Base-by-base conservation (phyloP, 2,329 filamentous ascomycete genomes). In the Tolypocladium album region DNA sequence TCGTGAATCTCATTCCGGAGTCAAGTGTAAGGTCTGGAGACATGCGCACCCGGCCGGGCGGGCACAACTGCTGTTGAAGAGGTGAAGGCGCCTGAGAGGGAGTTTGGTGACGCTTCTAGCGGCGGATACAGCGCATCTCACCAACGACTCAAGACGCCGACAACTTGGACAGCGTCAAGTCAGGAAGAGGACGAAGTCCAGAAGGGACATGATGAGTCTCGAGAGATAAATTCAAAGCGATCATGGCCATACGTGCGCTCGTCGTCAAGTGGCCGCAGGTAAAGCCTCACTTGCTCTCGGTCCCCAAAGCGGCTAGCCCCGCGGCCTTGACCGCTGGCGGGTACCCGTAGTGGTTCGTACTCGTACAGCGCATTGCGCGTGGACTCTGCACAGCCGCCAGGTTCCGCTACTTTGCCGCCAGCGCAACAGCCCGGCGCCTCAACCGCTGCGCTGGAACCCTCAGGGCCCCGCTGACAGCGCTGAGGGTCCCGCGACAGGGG, bases 291-390 rank as follows among this genome's bases (percentile, higher is more conserved):
- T 15, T 53, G 17, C 40, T 56, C 58, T 66, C 65, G 65, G 65
- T 66, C 60, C 61, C 63, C 61, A 62, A 64, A 62, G 57, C 45
- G 65, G 64, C 59, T 66, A 62, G 62, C 42, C 45, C 36, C 13
- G 24, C 45, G 55, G 39, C 36, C 12, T 20, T 22, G 43, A 15
- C 59, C 55, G n/a, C n/a, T n/a, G n/a, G n/a, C n/a, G n/a, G n/a
- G n/a, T n/a, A n/a, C n/a, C n/a, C n/a, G n/a, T n/a, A n/a, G n/a
- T n/a, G n/a, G n/a, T n/a, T n/a, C n/a, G n/a, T 31, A 31, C 27
- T 31, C 27, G 47, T n/a, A 53, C 47, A n/a, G 47, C 17, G 7
- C 27, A 34, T 17, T 0, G 8, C 4, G 47, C 47, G 27, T 22
- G 27, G 8, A 15, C 2, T 27, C 27, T 27, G 47, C 27, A n/a